Evolutionary conservation across 1,284 basidiomycete genomes (phyloP), one percentile per base, ranked within the genome.

Genomic region (Ustilago bromivora): DNA sequence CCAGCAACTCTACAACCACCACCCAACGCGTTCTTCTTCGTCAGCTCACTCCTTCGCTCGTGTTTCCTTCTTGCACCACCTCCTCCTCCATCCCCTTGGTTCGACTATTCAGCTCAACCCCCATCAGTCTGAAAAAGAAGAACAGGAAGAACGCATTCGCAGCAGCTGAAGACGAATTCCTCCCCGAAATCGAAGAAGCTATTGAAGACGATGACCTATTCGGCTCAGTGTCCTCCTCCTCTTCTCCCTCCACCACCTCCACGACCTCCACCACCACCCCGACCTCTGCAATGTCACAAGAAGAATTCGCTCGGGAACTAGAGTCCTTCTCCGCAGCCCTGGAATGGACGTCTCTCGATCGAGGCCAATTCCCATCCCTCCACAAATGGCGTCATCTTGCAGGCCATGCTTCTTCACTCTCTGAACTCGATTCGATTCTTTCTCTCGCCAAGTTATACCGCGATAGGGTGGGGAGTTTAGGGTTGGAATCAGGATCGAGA

Each of bases 141-240:
- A 10, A 34, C 19, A 77, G 73, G 34, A 77, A 70, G 59, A 61
- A 54, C 31, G 46, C 57, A 4, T 57, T 59, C 41, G 66, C 58
- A 6, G 66, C 66, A 5, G 61, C 46, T 10, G 75, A 77, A 36
- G 67, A 70, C 11, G 67, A 66, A 7, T 10, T 43, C 17, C 0
- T 41, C 34, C 51, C 52, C 58, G n/a, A 55, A 9, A 65, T 60
- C 7, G 59, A 58, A 5, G 58, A 57, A 10, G 61, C 55, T 19
- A 43, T 61, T 19, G 66, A 65, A 28, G 66, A 75, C 19, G 73
- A 76, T 28, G 73, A 71, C 17, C 62, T 76, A 5, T 76, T 76
- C 28, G 73, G 73, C 6, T 38, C 52, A 0, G 49, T 71, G 13
- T 57, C 70, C 2, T 62, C 62, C 38, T 10, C 51, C n/a, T 15